Percentiles rank a stretch among this genome's conserved stretches.
phyloP scores from a whole-genome alignment of 2,329 filamentous ascomycete genomes.

The Drechslerella coelobrocha region DNA sequence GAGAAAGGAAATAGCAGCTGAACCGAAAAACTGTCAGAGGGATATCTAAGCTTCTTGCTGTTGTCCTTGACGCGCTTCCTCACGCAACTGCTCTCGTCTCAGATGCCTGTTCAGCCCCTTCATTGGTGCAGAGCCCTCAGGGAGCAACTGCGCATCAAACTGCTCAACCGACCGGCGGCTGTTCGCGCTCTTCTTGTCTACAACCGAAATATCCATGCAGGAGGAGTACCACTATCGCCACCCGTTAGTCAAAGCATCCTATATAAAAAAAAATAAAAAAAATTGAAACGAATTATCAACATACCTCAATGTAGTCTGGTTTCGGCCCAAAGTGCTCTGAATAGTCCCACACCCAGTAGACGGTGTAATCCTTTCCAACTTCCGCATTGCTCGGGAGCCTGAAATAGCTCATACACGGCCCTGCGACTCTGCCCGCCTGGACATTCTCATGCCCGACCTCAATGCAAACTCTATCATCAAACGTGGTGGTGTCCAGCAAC shows the following conservation, averaged over 20 bases:
- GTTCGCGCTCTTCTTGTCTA: slow-evolving; percentile 11
- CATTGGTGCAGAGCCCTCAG: slow-evolving; percentile 7
- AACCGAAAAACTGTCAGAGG: slow-evolving; percentile 17
- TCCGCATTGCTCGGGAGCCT: slow-evolving; percentile 72
- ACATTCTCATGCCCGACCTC: slow-evolving; percentile 68
- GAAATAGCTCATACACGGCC: slow-evolving; percentile 84
- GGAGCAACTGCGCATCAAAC: slow-evolving; percentile 3
- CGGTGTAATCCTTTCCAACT: slow-evolving; percentile 72
- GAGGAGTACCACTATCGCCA: slow-evolving; percentile 53
- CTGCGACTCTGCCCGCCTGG: slow-evolving; percentile 58
- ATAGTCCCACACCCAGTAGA: slow-evolving; percentile 97
- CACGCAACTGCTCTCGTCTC: slow-evolving; percentile 28
- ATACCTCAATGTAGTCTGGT: slow-evolving; percentile 43
- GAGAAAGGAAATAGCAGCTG: not conserved
- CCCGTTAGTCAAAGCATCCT: not conserved
- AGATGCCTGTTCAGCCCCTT: slow-evolving; percentile 35
- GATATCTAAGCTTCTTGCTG: slow-evolving; percentile 23
- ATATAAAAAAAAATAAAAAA: not conserved
- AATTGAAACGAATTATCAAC: slow-evolving; percentile 13
- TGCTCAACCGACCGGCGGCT: not conserved
- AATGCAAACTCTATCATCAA: slow-evolving; percentile 89
- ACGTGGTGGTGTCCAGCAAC: slow-evolving; percentile 76
- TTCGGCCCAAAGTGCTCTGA: slow-evolving; percentile 52
- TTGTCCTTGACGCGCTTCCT: slow-evolving; percentile 3
- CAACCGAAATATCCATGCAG: slow-evolving; percentile 53